Conservation (phyloP, 129 eudicot genomes). For the Daucus carota region DH1_v3.0 NC_030383.2:5902001-5902500, state of each 20-base stretch:
- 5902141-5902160: constrained; percentile 79
- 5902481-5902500: not conserved
- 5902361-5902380: constrained; percentile 77
- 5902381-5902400: constrained; percentile 68
- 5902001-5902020: too few species aligned
- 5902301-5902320: not conserved
- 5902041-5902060: constrained; percentile 4
- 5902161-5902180: constrained; percentile 92
- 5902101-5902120: constrained; percentile 83
- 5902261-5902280: not conserved
- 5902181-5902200: constrained; percentile 84
- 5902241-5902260: not conserved
- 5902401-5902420: constrained; percentile 85
- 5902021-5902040: too few species aligned
- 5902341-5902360: constrained; percentile 90
- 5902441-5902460: too few species aligned
- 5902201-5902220: constrained; percentile 38
- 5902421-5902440: constrained; percentile 63
- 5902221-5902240: not conserved
- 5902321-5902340: constrained; percentile 14
- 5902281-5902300: not conserved
- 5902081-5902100: constrained; percentile 76
- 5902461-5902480: too few species aligned
- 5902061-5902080: constrained; percentile 85
- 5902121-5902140: constrained; percentile 92